phyloP scores from a whole-genome alignment of 768 basidiomycete genomes.

The Gautieria morchelliformis region DNA sequence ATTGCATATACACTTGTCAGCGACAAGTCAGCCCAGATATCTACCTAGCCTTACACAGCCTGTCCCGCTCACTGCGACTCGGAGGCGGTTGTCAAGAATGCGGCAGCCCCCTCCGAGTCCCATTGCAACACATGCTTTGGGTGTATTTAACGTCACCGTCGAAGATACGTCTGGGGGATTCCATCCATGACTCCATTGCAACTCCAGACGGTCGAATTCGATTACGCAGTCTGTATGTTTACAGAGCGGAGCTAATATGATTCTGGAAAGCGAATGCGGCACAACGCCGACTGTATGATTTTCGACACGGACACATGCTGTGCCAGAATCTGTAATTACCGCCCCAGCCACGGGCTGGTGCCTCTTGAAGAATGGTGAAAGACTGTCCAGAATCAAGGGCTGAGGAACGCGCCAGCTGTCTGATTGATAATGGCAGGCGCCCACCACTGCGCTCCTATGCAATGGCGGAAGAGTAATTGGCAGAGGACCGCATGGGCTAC shows the following conservation, averaged over 20 bases:
- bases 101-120: neutral
- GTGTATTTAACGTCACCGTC: neutral
- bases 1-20: neutral
- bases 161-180: slow-evolving; percentile 1
- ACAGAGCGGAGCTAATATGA: too few species aligned
- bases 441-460: neutral
- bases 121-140: slow-evolving; percentile 1
- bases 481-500: neutral
- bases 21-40: neutral
- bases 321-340: too few species aligned
- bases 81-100: neutral
- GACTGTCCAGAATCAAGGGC: too few species aligned
- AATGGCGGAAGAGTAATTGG: neutral
- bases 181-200: neutral
- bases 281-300: too few species aligned
- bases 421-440: too few species aligned
- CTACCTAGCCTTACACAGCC: neutral
- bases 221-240: too few species aligned
- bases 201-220: too few species aligned
- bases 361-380: too few species aligned
- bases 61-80: neutral
- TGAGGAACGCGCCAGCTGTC: too few species aligned
- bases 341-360: too few species aligned
- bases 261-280: too few species aligned
- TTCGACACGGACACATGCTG: too few species aligned